Base-by-base conservation (phyloP, 2,329 filamentous ascomycete species). In the Tolypocladium nubicola region DNA sequence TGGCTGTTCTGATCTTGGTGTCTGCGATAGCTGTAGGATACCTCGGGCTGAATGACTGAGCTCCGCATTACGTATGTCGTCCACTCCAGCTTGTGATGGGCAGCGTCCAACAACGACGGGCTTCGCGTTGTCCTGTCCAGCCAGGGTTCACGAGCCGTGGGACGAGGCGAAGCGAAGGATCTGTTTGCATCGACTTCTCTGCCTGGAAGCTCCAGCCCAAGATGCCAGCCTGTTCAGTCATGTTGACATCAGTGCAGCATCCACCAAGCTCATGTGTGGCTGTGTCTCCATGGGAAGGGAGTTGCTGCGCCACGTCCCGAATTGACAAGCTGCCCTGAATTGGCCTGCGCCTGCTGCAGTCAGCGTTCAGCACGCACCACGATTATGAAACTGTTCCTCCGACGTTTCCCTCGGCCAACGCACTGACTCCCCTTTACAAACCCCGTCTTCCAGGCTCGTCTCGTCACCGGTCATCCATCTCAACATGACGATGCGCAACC, bases 401-500 rank as follows among this genome's bases (percentile, higher is more conserved):
- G 26, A 54, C 52, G 30, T 26, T 30, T 30, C 6, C 38, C 52
- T 19, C 37, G 21, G 35, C 35, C 52, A 53, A 23, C n/a, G 11
- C 52, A 11, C 35, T 7, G 14, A 11, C 16, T 23, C 35, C n/a
- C 21, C 21, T 53, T 14, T 53, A 7, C 38, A 6, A 30, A 38
- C 4, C 30, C n/a, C 39, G n/a, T 23, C 40, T 11, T 13, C 40
- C 30, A 9, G 19, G 13, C 40, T 23, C 53, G 30, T 45, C 26
- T 45, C 53, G 40, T 21, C 37, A 26, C 35, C 55, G 10, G 37
- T 14, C 47, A 19, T 21, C 23, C 37, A 47, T 35, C 57, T 45
- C 57, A 57, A 47, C 60, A 60, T 60, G 60, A 60, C 50, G 56
- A 33, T 39, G 45, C 57, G 57, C 57, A 57, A 55, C 57, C 47